Evolutionary conservation across 495 filamentous ascomycete genomes (phyloP).

Genomic region (Tuber melanosporum): DNA sequence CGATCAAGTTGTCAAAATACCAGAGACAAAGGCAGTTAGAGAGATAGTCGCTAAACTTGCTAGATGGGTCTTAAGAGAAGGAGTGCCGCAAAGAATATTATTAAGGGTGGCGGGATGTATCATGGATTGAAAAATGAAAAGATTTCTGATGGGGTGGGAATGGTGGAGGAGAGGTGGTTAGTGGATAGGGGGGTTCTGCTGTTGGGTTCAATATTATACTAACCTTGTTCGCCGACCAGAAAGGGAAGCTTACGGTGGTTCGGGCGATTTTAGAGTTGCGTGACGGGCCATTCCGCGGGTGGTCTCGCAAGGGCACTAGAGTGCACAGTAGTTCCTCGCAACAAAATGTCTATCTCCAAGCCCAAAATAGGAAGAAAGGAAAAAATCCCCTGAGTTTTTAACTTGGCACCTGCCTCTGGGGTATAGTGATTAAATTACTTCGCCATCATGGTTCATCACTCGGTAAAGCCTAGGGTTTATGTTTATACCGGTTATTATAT

Average conservation of each 20-base stretch:
- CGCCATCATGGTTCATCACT: no score
- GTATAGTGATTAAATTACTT: no score
- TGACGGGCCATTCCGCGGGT: background rate
- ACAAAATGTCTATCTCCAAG: no score
- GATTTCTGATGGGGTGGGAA: conserved; percentile 17
- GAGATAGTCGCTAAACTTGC: conserved; percentile 33
- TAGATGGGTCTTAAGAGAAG: conserved; percentile 19
- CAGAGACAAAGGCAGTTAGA: conserved; percentile 20
- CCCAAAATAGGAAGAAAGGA: no score
- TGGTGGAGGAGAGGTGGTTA: conserved; percentile 30
- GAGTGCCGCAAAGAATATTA: conserved; percentile 31
- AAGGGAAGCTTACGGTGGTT: conserved; percentile 34
- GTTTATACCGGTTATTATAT: no score
- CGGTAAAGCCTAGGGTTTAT: no score
- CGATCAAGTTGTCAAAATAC: conserved; percentile 22
- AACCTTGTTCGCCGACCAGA: no score
- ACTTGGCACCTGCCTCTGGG: no score
- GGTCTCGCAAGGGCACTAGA: no score
- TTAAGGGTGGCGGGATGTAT: conserved; percentile 36
- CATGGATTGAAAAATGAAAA: conserved; percentile 23
- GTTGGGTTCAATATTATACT: conserved; percentile 30
- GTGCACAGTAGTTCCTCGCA: no score
- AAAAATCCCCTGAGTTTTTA: no score
- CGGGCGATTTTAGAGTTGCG: conserved; percentile 7
- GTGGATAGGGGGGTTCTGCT: conserved; percentile 34